Conservation (phyloP, 306 rosid genomes). For the Carpinus fangiana region DNA sequence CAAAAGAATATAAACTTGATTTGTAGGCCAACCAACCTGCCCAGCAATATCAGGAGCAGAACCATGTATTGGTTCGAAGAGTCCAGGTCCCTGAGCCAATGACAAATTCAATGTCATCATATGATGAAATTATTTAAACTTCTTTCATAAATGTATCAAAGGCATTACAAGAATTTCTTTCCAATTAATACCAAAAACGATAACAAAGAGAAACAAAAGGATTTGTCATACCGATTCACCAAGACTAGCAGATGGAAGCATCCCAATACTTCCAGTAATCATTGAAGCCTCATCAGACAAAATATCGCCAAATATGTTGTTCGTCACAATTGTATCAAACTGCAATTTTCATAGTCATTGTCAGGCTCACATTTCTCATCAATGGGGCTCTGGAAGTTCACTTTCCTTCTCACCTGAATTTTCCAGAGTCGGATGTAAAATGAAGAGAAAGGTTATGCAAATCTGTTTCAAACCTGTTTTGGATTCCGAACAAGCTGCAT, state of each 20-base stretch:
- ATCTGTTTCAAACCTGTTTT: slow-evolving; percentile 71
- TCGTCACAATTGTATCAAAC: slow-evolving; percentile 90
- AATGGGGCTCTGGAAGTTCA: slow-evolving; percentile 12
- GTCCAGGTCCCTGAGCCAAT: slow-evolving; percentile 86
- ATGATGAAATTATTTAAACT: slow-evolving; percentile 15
- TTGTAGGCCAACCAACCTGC: slow-evolving; percentile 61
- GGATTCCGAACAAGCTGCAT: slow-evolving; percentile 93
- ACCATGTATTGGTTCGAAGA: slow-evolving; percentile 95
- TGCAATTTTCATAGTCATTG: slow-evolving; percentile 41
- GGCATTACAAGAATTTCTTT: slow-evolving; percentile 27
- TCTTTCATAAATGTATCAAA: slow-evolving; percentile 5
- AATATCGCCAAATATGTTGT: slow-evolving; percentile 96
- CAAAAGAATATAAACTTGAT: neutral
- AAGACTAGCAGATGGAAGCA: slow-evolving; percentile 98
- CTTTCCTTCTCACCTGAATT: slow-evolving; percentile 4
- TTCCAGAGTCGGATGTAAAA: slow-evolving; percentile 18
- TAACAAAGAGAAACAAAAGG: slow-evolving; percentile 17
- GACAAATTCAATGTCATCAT: slow-evolving; percentile 10
- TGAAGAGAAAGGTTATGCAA: slow-evolving; percentile 22
- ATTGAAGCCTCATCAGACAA: slow-evolving; percentile 95
- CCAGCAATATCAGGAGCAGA: slow-evolving; percentile 99
- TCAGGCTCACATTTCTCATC: slow-evolving; percentile 17
- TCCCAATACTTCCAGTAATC: slow-evolving; percentile 98
- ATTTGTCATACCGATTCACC: slow-evolving; percentile 65
- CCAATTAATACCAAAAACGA: slow-evolving; percentile 24